A percentile compares a stretch with the other conserved stretches of the same genome.
Evolutionary conservation across 257 asterid species (phyloP).

Genomic region (Gentiana macrophylla): DNA sequence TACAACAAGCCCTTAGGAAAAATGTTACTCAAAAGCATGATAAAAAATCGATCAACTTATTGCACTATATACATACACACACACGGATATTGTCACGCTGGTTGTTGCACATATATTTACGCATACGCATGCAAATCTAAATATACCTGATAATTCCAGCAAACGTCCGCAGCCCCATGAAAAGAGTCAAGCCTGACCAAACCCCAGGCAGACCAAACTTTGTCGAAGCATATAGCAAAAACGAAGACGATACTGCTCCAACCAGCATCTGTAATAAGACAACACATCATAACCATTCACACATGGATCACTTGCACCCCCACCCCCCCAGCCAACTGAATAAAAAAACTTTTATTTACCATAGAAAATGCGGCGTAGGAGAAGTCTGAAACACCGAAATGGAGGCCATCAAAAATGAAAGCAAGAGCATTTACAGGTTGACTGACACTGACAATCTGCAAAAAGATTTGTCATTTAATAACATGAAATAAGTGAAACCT

Average conservation of each 20-base stretch:
- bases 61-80: too few relatives aligned
- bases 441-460: constrained; percentile 86
- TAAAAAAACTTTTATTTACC: constrained; percentile 30
- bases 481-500: constrained; percentile 5
- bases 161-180: constrained; percentile 72
- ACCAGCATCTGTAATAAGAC: constrained; percentile 52
- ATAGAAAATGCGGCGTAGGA: constrained; percentile 74
- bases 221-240: constrained; percentile 58
- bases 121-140: neutral
- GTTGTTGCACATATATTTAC: too few relatives aligned
- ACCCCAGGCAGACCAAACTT: constrained; percentile 75
- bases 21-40: too few relatives aligned
- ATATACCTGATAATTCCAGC: constrained; percentile 80
- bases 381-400: constrained; percentile 87
- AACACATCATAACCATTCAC: neutral
- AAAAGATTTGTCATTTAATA: constrained; percentile 10
- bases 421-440: constrained; percentile 88
- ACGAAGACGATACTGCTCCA: constrained; percentile 67
- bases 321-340: neutral
- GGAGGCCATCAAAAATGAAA: constrained; percentile 75
- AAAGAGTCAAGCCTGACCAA: constrained; percentile 78
- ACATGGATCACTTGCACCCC: neutral
- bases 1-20: too few relatives aligned
- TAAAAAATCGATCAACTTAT: too few relatives aligned
- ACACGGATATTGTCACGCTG: too few relatives aligned